These are phyloP conservation scores for Exidia glandulosa DNA, from an alignment of 768 basidiomycete species.

Conservation along the genomic window DNA sequence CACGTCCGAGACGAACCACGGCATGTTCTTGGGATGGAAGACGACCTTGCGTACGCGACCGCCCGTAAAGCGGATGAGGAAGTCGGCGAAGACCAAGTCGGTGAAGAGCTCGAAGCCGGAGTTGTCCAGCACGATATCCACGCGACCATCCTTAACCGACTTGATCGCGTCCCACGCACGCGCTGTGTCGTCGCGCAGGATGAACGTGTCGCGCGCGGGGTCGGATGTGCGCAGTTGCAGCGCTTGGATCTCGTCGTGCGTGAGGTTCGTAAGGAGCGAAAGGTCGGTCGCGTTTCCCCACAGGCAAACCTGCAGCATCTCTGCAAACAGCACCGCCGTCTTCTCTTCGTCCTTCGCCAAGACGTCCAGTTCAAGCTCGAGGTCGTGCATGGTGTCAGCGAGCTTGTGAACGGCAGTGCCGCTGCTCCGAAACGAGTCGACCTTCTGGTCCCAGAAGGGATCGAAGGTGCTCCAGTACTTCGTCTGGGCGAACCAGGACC, in stretches of 20 bases:
- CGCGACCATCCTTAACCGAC: conserved; percentile 36
- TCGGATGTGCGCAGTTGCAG: conserved; percentile 75
- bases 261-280: conserved; percentile 78
- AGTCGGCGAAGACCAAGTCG: conserved; percentile 87
- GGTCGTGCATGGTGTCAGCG: conserved; percentile 57
- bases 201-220: conserved; percentile 65
- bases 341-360: conserved; percentile 39
- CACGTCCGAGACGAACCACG: conserved; percentile 97
- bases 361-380: conserved; percentile 38
- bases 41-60: conserved; percentile 61
- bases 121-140: conserved; percentile 91
- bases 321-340: conserved; percentile 55
- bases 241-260: conserved; percentile 68
- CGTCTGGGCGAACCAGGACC: conserved; percentile 59
- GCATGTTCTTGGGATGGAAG: conserved; percentile 91
- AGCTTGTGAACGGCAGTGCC: conserved; percentile 66
- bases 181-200: conserved; percentile 75
- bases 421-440: conserved; percentile 71
- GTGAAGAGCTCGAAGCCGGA: conserved; percentile 76
- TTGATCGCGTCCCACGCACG: conserved; percentile 64
- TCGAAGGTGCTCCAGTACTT: conserved; percentile 66
- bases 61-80: conserved; percentile 81
- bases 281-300: conserved; percentile 58
- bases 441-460: conserved; percentile 74
- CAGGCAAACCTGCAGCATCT: conserved; percentile 85